phyloP scores from a whole-genome alignment of 192 early-diverging fungal genomes.

The Coemansia sp. region DNA sequence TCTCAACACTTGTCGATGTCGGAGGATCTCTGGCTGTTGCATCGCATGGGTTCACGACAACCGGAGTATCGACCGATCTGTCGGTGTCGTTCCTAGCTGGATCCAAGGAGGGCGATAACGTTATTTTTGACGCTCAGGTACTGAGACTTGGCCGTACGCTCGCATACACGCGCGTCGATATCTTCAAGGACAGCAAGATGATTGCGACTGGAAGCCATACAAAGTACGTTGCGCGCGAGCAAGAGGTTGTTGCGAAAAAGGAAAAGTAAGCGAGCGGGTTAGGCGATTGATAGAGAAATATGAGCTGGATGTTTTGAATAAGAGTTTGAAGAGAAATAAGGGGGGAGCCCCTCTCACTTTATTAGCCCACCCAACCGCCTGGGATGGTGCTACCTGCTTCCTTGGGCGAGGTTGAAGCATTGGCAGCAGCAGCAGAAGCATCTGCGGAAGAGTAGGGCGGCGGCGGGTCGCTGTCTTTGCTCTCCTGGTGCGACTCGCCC shows the following conservation, averaged over 20 bases:
- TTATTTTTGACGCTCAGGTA: slow-evolving; percentile 46
- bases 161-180: slow-evolving; percentile 54
- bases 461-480: neutral
- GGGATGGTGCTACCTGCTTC: slow-evolving; percentile 17
- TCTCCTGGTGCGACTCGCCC: slow-evolving; percentile 1
- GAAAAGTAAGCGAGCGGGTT: neutral
- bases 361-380: slow-evolving; percentile 22
- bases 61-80: slow-evolving; percentile 53
- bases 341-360: too few relatives aligned
- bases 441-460: neutral
- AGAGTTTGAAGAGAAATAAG: too few relatives aligned
- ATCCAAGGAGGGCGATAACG: slow-evolving; percentile 41
- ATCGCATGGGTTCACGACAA: slow-evolving; percentile 34
- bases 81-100: slow-evolving; percentile 51
- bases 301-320: neutral
- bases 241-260: slow-evolving; percentile 7
- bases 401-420: neutral
- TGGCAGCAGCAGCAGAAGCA: slow-evolving; percentile 2
- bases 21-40: slow-evolving; percentile 55
- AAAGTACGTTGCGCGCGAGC: slow-evolving; percentile 48
- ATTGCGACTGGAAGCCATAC: slow-evolving; percentile 56
- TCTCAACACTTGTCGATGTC: slow-evolving; percentile 51
- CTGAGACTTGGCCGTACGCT: slow-evolving; percentile 52
- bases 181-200: slow-evolving; percentile 41
- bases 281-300: neutral